phyloP scores from a whole-genome alignment of 139 green algal species.

The Tetraselmis chui region DNA sequence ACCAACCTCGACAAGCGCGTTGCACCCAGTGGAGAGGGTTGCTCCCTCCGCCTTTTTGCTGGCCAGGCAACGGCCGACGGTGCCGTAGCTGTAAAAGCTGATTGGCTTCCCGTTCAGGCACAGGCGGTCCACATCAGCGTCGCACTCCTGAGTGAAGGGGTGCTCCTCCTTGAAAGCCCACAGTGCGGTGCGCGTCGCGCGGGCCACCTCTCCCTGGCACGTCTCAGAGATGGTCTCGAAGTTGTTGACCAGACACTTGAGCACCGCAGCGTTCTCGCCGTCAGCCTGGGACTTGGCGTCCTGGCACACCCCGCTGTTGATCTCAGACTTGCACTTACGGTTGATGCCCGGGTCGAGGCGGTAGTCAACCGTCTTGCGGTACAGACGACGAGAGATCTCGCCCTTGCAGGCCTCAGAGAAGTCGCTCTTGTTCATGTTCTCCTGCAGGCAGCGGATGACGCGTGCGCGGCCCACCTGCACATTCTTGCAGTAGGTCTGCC shows the following conservation, averaged over 20 bases:
- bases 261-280: conserved; percentile 1
- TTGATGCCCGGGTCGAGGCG: conserved; percentile 63
- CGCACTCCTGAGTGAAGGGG: conserved; percentile 61
- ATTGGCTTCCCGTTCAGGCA: conserved; percentile 34
- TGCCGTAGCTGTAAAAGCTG: conserved; percentile 42
- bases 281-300: conserved; percentile 3
- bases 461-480: conserved; percentile 58
- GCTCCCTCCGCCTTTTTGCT: conserved; percentile 38
- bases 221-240: conserved; percentile 33
- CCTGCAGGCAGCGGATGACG: conserved; percentile 63
- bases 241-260: conserved; percentile 56
- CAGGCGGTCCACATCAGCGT: conserved; percentile 51
- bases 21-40: conserved; percentile 38
- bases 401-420: conserved; percentile 54
- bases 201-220: conserved; percentile 66
- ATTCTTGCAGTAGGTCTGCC: conserved; percentile 52
- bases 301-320: conserved; percentile 41
- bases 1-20: conserved; percentile 57
- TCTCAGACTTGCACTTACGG: conserved; percentile 48
- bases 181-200: conserved; percentile 74
- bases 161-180: conserved; percentile 59
- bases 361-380: conserved; percentile 57
- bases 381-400: conserved; percentile 35
- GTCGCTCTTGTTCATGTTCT: conserved; percentile 61
- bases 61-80: conserved; percentile 66